phyloP scores from a whole-genome alignment of 345 rosid genomes.

The Sisymbrium irio region DNA sequence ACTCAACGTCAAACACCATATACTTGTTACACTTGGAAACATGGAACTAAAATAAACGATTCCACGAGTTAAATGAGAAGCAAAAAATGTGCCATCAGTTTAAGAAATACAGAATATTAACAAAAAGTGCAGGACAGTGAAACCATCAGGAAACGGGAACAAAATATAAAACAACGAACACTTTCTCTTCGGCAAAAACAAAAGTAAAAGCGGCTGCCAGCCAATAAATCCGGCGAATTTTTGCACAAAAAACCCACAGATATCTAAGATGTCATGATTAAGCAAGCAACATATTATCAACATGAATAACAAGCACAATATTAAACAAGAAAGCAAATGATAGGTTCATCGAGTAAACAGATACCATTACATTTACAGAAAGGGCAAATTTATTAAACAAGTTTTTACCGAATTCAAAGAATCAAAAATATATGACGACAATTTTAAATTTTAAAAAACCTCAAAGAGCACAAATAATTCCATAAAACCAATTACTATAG shows the following conservation, averaged over 20 bases:
- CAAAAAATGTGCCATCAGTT: not conserved
- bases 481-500: not conserved
- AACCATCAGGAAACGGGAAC: slow-evolving; percentile 1
- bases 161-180: not conserved
- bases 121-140: not conserved
- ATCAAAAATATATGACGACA: not conserved
- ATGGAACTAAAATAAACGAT: not conserved
- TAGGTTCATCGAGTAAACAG: not conserved
- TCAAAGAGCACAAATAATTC: not conserved
- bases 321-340: slow-evolving; percentile 14
- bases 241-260: not conserved
- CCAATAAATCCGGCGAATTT: slow-evolving; percentile 6
- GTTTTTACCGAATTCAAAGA: not conserved
- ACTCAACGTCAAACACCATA: slow-evolving; percentile 11
- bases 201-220: not conserved
- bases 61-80: slow-evolving; percentile 6
- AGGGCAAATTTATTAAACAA: not conserved
- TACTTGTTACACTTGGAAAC: slow-evolving; percentile 11
- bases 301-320: not conserved
- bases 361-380: not conserved
- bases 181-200: slow-evolving; percentile 5
- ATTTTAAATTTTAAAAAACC: not conserved
- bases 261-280: not conserved
- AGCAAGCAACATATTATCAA: not conserved
- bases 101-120: slow-evolving; percentile 1